Evolutionary conservation across 352 stramenopile genomes (phyloP).

Genomic region (Pythium phragmiticola): DNA sequence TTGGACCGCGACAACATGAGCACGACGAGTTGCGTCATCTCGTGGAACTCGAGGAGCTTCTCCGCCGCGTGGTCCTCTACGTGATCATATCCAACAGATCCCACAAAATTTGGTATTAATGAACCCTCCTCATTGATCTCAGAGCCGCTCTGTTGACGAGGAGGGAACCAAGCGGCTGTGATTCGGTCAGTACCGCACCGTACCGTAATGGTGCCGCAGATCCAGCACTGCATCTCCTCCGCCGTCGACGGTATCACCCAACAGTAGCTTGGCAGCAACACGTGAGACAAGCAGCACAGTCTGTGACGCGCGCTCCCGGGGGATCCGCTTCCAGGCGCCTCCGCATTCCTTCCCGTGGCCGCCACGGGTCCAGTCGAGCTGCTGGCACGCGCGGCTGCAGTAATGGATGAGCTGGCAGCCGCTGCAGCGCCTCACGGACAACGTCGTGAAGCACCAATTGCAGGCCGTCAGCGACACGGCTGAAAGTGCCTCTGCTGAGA

Average conservation of each 20-base stretch:
- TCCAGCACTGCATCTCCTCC: constrained; percentile 26
- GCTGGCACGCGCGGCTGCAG: constrained; percentile 66
- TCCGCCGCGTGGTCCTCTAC: constrained; percentile 38
- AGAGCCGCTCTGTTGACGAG: no score
- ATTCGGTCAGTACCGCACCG: not conserved
- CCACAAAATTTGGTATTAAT: constrained; percentile 1
- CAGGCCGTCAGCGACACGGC: constrained; percentile 40
- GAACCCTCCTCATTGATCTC: not conserved
- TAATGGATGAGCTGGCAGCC: constrained; percentile 62
- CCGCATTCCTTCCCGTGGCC: constrained; percentile 51
- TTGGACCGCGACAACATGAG: constrained; percentile 51
- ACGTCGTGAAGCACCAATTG: constrained; percentile 47
- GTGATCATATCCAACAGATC: not conserved
- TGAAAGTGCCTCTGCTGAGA: constrained; percentile 32
- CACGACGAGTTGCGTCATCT: constrained; percentile 66
- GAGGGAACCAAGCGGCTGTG: no score
- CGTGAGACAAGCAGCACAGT: constrained; percentile 60
- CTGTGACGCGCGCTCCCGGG: constrained; percentile 26
- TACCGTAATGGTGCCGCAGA: constrained; percentile 47
- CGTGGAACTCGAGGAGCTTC: constrained; percentile 42
- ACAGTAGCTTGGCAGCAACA: constrained; percentile 37
- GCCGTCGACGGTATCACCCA: constrained; percentile 4
- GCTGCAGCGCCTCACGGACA: constrained; percentile 41
- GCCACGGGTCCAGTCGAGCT: constrained; percentile 46
- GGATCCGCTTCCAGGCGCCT: constrained; percentile 38